These are phyloP conservation scores for Gigaspora rosea DNA, from an alignment of 192 early-diverging fungal species.

Conservation along the genomic window DNA sequence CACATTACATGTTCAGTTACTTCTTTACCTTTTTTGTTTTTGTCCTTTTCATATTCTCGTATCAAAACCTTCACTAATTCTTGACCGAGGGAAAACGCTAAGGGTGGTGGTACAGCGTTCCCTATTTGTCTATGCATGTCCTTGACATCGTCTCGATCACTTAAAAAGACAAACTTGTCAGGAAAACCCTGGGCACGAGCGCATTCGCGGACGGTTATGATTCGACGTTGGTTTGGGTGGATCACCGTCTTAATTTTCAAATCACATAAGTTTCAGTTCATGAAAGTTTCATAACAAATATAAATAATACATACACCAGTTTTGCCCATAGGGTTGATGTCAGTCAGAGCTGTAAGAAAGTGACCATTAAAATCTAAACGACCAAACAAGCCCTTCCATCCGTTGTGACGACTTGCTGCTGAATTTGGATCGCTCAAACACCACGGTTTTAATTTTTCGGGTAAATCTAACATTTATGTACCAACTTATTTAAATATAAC, in stretches of 20 bases:
- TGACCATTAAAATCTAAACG: conserved; percentile 60
- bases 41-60: conserved; percentile 16
- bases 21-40: not conserved
- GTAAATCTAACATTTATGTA: conserved; percentile 34
- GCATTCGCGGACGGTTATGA: conserved; percentile 61
- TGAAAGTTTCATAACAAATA: not conserved
- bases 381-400: conserved; percentile 67
- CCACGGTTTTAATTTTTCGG: conserved; percentile 57
- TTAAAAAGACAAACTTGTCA: conserved; percentile 58
- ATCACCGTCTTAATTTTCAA: conserved; percentile 49
- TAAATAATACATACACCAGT: conserved; percentile 44
- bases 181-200: conserved; percentile 75
- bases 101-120: conserved; percentile 70
- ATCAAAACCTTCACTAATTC: conserved; percentile 54
- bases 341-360: conserved; percentile 62
- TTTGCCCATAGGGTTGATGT: conserved; percentile 63
- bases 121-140: conserved; percentile 67
- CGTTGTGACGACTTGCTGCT: conserved; percentile 55
- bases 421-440: conserved; percentile 53
- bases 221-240: conserved; percentile 62
- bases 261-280: not conserved
- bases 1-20: not conserved
- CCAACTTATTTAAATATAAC: not conserved
- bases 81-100: conserved; percentile 60
- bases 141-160: conserved; percentile 38